Percentiles rank a stretch among this genome's conserved stretches.
These are phyloP conservation scores for Barnettozyma pratensis DNA, from an alignment of 805 yeast species.

Conservation along the genomic window DNA sequence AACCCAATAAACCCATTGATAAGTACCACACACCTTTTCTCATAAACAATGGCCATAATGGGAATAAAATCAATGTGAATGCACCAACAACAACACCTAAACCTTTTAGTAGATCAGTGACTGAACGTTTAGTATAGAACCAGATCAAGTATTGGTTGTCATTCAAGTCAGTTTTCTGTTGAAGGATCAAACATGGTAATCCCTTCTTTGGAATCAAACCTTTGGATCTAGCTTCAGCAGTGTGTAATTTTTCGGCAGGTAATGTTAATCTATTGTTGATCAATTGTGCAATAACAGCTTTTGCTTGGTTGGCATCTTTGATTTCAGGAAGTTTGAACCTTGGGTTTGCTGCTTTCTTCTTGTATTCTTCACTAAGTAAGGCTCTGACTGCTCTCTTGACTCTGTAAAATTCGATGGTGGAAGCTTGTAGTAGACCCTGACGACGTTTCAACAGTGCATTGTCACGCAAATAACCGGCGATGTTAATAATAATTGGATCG, in stretches of 20 bases:
- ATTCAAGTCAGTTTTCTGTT: constrained; percentile 51
- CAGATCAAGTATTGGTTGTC: constrained; percentile 78
- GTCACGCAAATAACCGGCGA: constrained; percentile 69
- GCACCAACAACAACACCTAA: constrained; percentile 50
- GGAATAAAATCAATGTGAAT: constrained; percentile 71
- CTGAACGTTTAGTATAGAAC: constrained; percentile 65
- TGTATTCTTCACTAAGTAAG: constrained; percentile 66
- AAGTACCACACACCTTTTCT: constrained; percentile 87
- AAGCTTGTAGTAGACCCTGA: constrained; percentile 68
- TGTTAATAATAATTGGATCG: constrained; percentile 55
- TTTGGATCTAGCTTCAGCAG: constrained; percentile 56
- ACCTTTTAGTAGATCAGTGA: constrained; percentile 37
- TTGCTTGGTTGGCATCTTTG: constrained; percentile 48
- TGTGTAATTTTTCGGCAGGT: constrained; percentile 72
- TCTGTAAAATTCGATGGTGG: constrained; percentile 77
- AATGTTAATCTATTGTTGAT: constrained; percentile 70
- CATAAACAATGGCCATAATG: constrained; percentile 92
- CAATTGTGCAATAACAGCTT: constrained; percentile 56
- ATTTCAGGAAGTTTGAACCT: constrained; percentile 45
- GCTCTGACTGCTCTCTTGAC: constrained; percentile 81
- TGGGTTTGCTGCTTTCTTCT: constrained; percentile 43
- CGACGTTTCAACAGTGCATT: constrained; percentile 71
- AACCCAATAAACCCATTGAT: constrained; percentile 68
- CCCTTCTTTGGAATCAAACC: constrained; percentile 59
- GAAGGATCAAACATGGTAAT: constrained; percentile 53